Conservation (phyloP, 1,284 basidiomycete genomes). For the Cryptococcus sp. region DNA sequence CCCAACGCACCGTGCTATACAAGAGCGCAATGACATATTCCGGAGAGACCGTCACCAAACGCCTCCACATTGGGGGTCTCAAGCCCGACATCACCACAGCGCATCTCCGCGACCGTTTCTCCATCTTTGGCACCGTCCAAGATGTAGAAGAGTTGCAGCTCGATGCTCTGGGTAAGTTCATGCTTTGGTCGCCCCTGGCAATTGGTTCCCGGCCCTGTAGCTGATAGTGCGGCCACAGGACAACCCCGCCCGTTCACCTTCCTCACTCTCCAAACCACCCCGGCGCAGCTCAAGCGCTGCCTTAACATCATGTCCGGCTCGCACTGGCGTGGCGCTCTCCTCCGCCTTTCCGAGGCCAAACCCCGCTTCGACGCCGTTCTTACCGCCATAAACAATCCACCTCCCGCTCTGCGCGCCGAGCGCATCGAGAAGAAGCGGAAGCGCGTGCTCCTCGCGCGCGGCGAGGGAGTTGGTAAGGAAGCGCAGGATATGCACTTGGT, state of each 20-base stretch:
- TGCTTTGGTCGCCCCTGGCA: neutral
- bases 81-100: constrained; percentile 41
- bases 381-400: constrained; percentile 22
- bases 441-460: constrained; percentile 21
- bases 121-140: constrained; percentile 39
- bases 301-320: constrained; percentile 49
- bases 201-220: neutral
- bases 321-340: constrained; percentile 46
- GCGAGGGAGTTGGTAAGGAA: constrained; percentile 37
- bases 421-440: constrained; percentile 31
- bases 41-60: constrained; percentile 27
- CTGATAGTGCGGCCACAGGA: constrained; percentile 21
- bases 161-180: constrained; percentile 42
- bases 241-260: constrained; percentile 45
- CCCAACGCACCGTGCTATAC: neutral
- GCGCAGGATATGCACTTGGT: constrained; percentile 39
- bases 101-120: constrained; percentile 48
- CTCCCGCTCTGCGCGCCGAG: constrained; percentile 13
- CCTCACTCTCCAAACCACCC: constrained; percentile 42
- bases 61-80: constrained; percentile 47
- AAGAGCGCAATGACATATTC: neutral
- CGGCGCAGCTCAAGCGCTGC: constrained; percentile 44
- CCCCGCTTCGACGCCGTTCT: constrained; percentile 16
- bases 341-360: constrained; percentile 47
- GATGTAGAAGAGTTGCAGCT: constrained; percentile 39